Evolutionary conservation across 2,329 filamentous ascomycete genomes (phyloP).

Genomic region (Aspergillus hortae): DNA sequence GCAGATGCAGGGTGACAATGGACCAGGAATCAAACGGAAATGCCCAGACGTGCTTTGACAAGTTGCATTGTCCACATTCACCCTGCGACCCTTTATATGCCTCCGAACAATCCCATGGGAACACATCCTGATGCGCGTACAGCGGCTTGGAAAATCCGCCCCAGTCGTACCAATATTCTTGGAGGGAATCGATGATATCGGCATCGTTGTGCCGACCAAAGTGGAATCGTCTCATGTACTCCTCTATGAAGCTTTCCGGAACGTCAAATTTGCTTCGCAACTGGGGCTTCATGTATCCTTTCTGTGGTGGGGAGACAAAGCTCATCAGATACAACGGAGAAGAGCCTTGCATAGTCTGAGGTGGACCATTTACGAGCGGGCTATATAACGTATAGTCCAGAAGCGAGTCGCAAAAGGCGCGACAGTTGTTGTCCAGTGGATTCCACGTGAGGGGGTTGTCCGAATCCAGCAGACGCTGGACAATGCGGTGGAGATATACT

Average conservation of each 20-base stretch:
- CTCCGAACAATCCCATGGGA: slow-evolving; percentile 50
- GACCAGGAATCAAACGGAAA: slow-evolving; percentile 48
- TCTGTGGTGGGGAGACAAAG: slow-evolving; percentile 34
- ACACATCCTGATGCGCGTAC: slow-evolving; percentile 42
- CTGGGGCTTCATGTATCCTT: slow-evolving; percentile 17
- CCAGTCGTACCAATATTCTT: slow-evolving; percentile 49
- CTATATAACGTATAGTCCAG: slow-evolving; percentile 31
- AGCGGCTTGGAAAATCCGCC: slow-evolving; percentile 38
- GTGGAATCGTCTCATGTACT: slow-evolving; percentile 41
- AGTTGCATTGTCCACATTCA: slow-evolving; percentile 40
- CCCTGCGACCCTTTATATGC: slow-evolving; percentile 36
- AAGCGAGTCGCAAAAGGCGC: slow-evolving; percentile 37
- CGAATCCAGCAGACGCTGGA: slow-evolving; percentile 24
- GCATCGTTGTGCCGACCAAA: slow-evolving; percentile 40
- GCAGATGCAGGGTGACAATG: slow-evolving; percentile 38
- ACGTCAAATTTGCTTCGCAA: slow-evolving; percentile 35
- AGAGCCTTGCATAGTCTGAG: slow-evolving; percentile 3
- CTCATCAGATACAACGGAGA: slow-evolving; percentile 37
- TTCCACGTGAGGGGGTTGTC: slow-evolving; percentile 30
- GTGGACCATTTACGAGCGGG: slow-evolving; percentile 19
- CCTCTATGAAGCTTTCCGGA: slow-evolving; percentile 42
- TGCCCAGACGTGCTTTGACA: slow-evolving; percentile 46
- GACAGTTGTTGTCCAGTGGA: slow-evolving; percentile 35
- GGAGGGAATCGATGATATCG: slow-evolving; percentile 43
- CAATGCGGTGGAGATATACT: slow-evolving; percentile 31